A percentile compares a stretch with the other conserved stretches of the same genome.
Conservation (phyloP, 768 basidiomycete genomes). For the Leccinum subtestaceum region DNA sequence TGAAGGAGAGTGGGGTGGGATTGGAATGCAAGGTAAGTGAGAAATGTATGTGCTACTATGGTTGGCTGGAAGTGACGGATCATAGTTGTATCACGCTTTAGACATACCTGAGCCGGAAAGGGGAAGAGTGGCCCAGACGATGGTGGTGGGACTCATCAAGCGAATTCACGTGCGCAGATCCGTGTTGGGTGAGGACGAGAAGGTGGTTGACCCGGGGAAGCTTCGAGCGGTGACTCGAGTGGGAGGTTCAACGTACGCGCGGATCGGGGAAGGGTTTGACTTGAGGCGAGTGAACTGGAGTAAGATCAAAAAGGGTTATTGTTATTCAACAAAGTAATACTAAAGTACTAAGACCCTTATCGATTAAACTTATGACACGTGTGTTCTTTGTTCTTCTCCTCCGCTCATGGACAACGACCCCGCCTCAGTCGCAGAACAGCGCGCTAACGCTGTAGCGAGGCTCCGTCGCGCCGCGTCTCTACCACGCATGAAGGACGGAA, state of each 20-base stretch:
- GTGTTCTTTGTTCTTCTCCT: not conserved
- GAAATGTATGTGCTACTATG: conserved; percentile 2
- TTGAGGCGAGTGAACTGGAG: conserved; percentile 42
- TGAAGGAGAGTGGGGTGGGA: conserved; percentile 55
- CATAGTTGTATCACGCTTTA: conserved; percentile 48
- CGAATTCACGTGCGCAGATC: conserved; percentile 49
- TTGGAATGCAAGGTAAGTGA: conserved; percentile 60
- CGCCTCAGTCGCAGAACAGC: conserved; percentile 64
- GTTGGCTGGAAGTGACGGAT: conserved; percentile 8
- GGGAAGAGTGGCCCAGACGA: conserved; percentile 38
- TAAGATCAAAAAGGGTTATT: conserved; percentile 8
- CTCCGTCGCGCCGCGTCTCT: conserved; percentile 90
- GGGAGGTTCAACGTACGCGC: conserved; percentile 48
- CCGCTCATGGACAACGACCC: conserved; percentile 34
- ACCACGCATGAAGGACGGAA: conserved; percentile 87
- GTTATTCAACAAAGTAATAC: no score
- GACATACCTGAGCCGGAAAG: conserved; percentile 43
- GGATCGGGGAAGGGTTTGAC: conserved; percentile 46
- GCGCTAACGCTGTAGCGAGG: conserved; percentile 84
- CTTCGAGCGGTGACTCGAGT: conserved; percentile 50
- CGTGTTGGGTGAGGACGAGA: conserved; percentile 42
- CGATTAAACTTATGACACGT: not conserved
- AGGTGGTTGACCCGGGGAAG: conserved; percentile 44
- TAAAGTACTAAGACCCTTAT: no score
- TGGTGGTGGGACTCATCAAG: conserved; percentile 56